phyloP scores from a whole-genome alignment of 306 rosid species.

The Lathyrus tuberosus region DNA sequence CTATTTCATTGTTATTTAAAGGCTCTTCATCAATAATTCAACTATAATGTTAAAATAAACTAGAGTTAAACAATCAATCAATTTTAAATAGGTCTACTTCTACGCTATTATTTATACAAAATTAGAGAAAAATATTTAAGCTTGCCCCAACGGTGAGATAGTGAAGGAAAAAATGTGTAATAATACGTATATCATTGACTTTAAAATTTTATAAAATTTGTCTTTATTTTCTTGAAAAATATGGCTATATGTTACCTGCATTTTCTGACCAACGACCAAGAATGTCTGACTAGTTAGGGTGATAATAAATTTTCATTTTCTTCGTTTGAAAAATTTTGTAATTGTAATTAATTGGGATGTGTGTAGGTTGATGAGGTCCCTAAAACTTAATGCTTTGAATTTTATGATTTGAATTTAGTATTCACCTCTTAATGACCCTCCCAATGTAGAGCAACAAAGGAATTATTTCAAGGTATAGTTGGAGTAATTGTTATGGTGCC shows the following conservation, averaged over 20 bases:
- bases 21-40: conserved; percentile 51
- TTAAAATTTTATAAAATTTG: neutral
- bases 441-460: neutral
- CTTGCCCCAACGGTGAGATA: conserved; percentile 39
- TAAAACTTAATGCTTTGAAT: conserved; percentile 32
- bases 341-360: neutral
- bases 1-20: conserved; percentile 5
- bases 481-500: conserved; percentile 7
- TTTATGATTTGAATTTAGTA: conserved; percentile 38
- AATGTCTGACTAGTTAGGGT: conserved; percentile 35
- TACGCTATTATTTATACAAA: neutral
- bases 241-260: conserved; percentile 49
- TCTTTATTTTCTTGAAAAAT: conserved; percentile 31
- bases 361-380: conserved; percentile 30
- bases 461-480: neutral
- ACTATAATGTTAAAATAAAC: conserved; percentile 43
- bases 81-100: conserved; percentile 31
- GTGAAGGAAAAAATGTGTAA: conserved; percentile 20
- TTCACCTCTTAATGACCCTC: conserved; percentile 17
- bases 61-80: conserved; percentile 2
- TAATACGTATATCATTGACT: conserved; percentile 37
- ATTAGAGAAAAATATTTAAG: conserved; percentile 4
- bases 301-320: neutral
- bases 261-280: conserved; percentile 52
- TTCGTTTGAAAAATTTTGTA: neutral